Base-by-base conservation (phyloP, 257 asterid species). In the Mentha longifolia region DNA sequence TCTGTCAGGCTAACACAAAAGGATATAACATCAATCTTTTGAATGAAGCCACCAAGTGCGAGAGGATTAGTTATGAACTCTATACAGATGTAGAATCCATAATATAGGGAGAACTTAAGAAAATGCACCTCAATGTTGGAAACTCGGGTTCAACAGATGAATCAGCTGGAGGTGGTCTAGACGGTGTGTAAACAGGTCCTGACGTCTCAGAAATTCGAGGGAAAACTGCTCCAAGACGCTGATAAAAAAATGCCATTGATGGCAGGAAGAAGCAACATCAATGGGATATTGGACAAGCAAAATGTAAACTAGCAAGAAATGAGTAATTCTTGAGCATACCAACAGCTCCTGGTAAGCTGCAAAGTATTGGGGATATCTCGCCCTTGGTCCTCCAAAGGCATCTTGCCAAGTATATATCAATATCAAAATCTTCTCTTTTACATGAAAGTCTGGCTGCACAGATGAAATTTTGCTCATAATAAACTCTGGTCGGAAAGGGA, bases 401-500 rank as follows among this genome's bases (percentile, higher is more conserved):
- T 95, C 99, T 92, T 95, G 99, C 99, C 99, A 95, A 33, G 99
- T 95, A 84, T 95, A 95, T 65, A 95, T 85, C 68, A 95, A 89
- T 80, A 85, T 85, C 77, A 95, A 81, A 79, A 95, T 92, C 88
- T 95, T 92, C 88, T 92, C 99, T 76, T 89, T 95, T 73, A 95
- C 99, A 81, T 87, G 95, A 77, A 89, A 80, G 80, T 95, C 99
- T 2, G 99, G 98, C 97, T 95, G 90, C 87, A 84, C 67, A 55
- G 66, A 78, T 73, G 8, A 82, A 73, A 67, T 65, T 74, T 45
- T 35, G 54, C 13, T 65, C 78, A 75, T 47, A 58, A 47, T 67
- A 66, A 72, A 55, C 49, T 30, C 31, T 61, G 41, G 50, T 52
- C 45, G 22, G 12, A 25, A 46, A 76, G 67, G 66, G 51, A 30